A percentile compares a stretch with the other conserved stretches of the same genome.
These are phyloP conservation scores for Apiotrichum brassicae DNA, from an alignment of 1,284 basidiomycete genomes.

Conservation along the genomic window DNA sequence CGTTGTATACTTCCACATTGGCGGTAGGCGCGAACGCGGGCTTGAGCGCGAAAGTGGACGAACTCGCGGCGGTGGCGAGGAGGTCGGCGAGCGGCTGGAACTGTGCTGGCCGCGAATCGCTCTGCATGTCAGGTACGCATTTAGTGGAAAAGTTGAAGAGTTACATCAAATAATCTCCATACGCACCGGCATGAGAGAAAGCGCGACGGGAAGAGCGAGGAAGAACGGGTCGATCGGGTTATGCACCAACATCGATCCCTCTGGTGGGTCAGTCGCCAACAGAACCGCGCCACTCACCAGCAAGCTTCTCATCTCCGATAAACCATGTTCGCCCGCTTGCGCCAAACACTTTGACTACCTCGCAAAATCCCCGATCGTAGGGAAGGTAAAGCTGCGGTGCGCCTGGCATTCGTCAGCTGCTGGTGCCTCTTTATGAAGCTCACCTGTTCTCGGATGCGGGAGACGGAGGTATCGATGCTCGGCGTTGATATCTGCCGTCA, in stretches of 20 bases:
- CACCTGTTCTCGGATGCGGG: slow-evolving; percentile 42
- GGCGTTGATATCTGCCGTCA: slow-evolving; percentile 27
- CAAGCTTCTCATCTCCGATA: slow-evolving; percentile 31
- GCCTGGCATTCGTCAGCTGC: slow-evolving; percentile 21
- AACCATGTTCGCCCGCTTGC: slow-evolving; percentile 39
- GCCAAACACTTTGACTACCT: slow-evolving; percentile 33
- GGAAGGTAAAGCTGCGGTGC: slow-evolving; percentile 38
- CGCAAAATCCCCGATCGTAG: slow-evolving; percentile 20
- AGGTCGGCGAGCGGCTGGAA: slow-evolving; percentile 41
- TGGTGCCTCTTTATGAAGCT: neutral
- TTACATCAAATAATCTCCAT: neutral
- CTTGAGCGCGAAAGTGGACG: slow-evolving; percentile 17
- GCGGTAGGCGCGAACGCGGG: slow-evolving; percentile 26
- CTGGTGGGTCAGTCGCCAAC: slow-evolving; percentile 15
- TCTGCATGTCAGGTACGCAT: neutral
- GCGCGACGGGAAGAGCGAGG: slow-evolving; percentile 35
- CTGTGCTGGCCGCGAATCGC: slow-evolving; percentile 8
- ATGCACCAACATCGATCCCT: slow-evolving; percentile 35
- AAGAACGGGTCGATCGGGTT: slow-evolving; percentile 39
- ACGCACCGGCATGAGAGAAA: slow-evolving; percentile 28
- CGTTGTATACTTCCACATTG: slow-evolving; percentile 17
- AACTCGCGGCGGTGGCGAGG: slow-evolving; percentile 22
- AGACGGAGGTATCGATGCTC: slow-evolving; percentile 35
- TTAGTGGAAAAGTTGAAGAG: too few species aligned
- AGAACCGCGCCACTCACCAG: slow-evolving; percentile 19